These are phyloP conservation scores for Spergularia bocconei DNA, from an alignment of 148 eudicot species.

Conservation along the genomic window DNA sequence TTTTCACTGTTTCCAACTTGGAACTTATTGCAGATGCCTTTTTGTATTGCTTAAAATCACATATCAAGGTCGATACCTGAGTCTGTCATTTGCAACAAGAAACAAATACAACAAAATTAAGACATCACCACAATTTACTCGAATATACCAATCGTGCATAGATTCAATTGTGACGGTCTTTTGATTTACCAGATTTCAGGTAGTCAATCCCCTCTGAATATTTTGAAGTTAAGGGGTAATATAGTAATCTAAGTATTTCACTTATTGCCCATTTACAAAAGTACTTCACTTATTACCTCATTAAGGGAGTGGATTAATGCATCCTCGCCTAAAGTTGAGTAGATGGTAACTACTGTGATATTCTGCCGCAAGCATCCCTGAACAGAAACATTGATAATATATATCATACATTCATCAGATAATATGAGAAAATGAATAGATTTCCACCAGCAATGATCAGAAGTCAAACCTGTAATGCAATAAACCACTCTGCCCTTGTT, in stretches of 20 bases:
- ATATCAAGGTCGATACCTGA: conserved; percentile 75
- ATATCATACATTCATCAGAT: no score
- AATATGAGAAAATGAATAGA: neutral
- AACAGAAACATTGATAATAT: conserved; percentile 16
- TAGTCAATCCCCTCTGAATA: neutral
- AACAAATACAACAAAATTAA: neutral
- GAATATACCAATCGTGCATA: neutral
- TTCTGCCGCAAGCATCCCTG: conserved; percentile 92
- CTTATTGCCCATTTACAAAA: neutral
- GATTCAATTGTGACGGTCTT: no score
- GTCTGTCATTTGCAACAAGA: conserved; percentile 51
- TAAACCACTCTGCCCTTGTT: conserved; percentile 89
- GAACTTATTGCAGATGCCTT: conserved; percentile 72
- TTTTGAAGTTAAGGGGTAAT: neutral
- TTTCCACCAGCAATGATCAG: conserved; percentile 7
- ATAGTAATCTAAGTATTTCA: neutral
- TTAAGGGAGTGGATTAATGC: conserved; percentile 87
- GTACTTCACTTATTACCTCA: conserved; percentile 48
- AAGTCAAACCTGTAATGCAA: conserved; percentile 70
- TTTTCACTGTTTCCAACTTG: conserved; percentile 56
- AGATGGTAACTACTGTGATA: conserved; percentile 82
- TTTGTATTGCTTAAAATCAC: conserved; percentile 80
- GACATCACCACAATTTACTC: neutral
- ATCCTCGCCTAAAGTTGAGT: conserved; percentile 92
- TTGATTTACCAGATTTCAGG: neutral